phyloP scores from a whole-genome alignment of 2,329 filamentous ascomycete genomes.

The Ophiostoma angusticollis region DNA sequence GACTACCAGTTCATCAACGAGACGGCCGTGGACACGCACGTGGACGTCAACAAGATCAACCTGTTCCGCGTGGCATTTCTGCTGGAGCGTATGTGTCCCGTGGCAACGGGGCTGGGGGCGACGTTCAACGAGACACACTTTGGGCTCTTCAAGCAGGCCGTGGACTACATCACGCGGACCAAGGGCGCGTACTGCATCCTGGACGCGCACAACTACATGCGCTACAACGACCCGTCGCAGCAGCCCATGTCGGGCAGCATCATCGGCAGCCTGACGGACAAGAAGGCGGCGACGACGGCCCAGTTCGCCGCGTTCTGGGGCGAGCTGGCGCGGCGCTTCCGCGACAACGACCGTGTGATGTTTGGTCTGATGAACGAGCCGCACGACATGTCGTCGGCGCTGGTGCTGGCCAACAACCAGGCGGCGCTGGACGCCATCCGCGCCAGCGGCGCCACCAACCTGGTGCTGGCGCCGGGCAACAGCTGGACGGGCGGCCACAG shows the following conservation, averaged over 20 bases:
- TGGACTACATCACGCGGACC: slow-evolving; percentile 36
- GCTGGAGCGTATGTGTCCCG: slow-evolving; percentile 37
- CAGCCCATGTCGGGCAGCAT: slow-evolving; percentile 36
- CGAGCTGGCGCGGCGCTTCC: slow-evolving; percentile 32
- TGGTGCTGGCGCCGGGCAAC: slow-evolving; percentile 37
- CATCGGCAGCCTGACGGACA: slow-evolving; percentile 33
- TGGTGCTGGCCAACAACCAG: slow-evolving; percentile 34
- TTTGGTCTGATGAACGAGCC: slow-evolving; percentile 39
- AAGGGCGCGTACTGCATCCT: slow-evolving; percentile 34
- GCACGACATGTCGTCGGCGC: slow-evolving; percentile 33
- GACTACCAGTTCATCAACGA: slow-evolving; percentile 39
- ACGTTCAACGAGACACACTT: slow-evolving; percentile 40
- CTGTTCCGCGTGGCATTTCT: slow-evolving; percentile 37
- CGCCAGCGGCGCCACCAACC: slow-evolving; percentile 28
- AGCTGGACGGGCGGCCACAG: slow-evolving; percentile 35
- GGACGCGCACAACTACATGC: slow-evolving; percentile 42
- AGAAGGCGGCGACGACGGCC: slow-evolving; percentile 30
- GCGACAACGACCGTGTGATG: slow-evolving; percentile 33
- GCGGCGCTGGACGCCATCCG: slow-evolving; percentile 34
- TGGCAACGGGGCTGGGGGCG: slow-evolving; percentile 30
- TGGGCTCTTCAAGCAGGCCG: slow-evolving; percentile 29
- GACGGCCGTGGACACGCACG: slow-evolving; percentile 30
- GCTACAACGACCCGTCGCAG: slow-evolving; percentile 36
- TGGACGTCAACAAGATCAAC: slow-evolving; percentile 33
- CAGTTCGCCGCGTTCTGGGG: slow-evolving; percentile 37